Percentiles rank a stretch among this genome's conserved stretches.
These are phyloP conservation scores for Verticillium isaacii DNA, from an alignment of 2,329 filamentous ascomycete genomes.

Conservation along the genomic window DNA sequence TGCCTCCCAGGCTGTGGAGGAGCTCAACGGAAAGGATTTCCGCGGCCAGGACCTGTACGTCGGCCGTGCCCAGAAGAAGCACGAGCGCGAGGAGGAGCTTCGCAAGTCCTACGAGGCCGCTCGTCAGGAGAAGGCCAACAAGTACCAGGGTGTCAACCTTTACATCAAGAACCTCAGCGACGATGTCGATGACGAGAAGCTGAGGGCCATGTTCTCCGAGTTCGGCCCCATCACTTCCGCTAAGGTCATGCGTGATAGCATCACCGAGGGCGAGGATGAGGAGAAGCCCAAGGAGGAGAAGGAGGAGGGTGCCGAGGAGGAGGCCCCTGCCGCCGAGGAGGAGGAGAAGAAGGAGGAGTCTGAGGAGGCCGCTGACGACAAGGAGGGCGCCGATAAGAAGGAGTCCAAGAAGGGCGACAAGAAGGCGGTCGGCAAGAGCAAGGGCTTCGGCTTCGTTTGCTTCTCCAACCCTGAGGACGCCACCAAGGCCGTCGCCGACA, in stretches of 20 bases:
- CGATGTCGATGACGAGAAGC: conserved; percentile 95
- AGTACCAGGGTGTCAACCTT: conserved; percentile 98
- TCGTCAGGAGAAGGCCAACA: conserved; percentile 95
- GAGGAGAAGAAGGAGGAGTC: conserved; percentile 45
- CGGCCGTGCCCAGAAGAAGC: conserved; percentile 98
- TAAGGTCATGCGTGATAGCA: conserved; percentile 94
- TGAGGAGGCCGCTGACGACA: conserved; percentile 38
- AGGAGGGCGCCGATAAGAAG: conserved; percentile 51
- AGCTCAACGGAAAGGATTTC: conserved; percentile 88
- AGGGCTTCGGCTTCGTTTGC: conserved; percentile 99
- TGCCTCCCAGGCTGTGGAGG: conserved; percentile 80
- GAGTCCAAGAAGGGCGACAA: conserved; percentile 54
- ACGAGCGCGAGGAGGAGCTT: conserved; percentile 98
- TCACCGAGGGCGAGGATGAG: conserved; percentile 49
- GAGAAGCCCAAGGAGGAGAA: conserved; percentile 42
- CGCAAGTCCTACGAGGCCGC: conserved; percentile 98
- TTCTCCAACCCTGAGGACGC: conserved; percentile 99
- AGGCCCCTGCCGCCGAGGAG: conserved; percentile 31
- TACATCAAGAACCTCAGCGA: conserved; percentile 99
- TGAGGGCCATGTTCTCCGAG: conserved; percentile 85
- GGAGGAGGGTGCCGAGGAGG: conserved; percentile 43
- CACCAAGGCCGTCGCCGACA: conserved; percentile 97
- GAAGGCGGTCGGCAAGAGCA: conserved; percentile 84
- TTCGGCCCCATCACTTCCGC: conserved; percentile 96
- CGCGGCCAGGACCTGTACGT: conserved; percentile 95